Evolutionary conservation across 2,329 filamentous ascomycete genomes (phyloP).

Genomic region (Cryphonectria parasitica): DNA sequence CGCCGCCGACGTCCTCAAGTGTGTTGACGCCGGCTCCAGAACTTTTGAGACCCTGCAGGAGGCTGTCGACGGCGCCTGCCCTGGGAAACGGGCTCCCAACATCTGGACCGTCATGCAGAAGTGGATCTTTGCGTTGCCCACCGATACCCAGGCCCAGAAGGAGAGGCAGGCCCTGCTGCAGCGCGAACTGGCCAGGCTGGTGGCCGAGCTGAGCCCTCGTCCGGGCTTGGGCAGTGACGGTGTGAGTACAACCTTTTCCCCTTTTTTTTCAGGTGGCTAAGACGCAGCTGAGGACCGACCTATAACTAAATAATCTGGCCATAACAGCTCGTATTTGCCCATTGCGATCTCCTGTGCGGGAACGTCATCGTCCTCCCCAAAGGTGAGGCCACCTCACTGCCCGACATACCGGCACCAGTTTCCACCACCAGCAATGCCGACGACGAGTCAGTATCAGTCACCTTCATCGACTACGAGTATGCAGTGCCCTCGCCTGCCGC

Average conservation of each 20-base stretch:
- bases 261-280: not conserved
- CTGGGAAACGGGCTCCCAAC: constrained; percentile 77
- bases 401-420: constrained; percentile 24
- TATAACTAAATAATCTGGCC: not conserved
- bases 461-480: constrained; percentile 99
- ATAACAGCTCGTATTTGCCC: constrained; percentile 80
- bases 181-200: constrained; percentile 71
- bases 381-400: constrained; percentile 29
- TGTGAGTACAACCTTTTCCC: constrained; percentile 50
- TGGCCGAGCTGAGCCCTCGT: constrained; percentile 73
- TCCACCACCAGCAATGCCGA: constrained; percentile 39
- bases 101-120: constrained; percentile 95
- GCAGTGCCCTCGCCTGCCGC: constrained; percentile 91
- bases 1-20: constrained; percentile 25
- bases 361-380: constrained; percentile 85
- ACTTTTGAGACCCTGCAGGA: constrained; percentile 44
- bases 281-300: not conserved
- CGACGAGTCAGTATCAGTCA: constrained; percentile 58
- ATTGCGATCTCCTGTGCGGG: constrained; percentile 94
- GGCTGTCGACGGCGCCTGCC: constrained; percentile 56
- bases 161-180: constrained; percentile 71
- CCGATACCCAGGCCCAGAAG: constrained; percentile 69
- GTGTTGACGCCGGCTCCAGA: constrained; percentile 35
- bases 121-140: constrained; percentile 88
- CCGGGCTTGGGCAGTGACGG: constrained; percentile 76